Evolutionary conservation across 2,329 filamentous ascomycete genomes (phyloP).

Genomic region (Paraphaeosphaeria sporulosa): DNA sequence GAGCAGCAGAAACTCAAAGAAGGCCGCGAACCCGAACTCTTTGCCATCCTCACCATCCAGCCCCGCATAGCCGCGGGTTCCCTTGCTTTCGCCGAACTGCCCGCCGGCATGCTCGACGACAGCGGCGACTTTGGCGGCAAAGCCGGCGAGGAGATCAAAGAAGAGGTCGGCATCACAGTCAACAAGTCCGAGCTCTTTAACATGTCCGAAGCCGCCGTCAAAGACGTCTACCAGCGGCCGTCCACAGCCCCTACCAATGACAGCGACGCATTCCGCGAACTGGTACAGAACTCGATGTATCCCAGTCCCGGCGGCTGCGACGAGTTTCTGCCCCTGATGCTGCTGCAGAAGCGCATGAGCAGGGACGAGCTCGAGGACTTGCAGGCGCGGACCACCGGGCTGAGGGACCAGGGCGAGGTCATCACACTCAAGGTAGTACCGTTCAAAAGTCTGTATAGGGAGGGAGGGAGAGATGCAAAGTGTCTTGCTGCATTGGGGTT

Average conservation of each 20-base stretch:
- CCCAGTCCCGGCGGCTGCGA: conserved; percentile 64
- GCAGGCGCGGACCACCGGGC: conserved; percentile 62
- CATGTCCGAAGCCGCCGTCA: conserved; percentile 60
- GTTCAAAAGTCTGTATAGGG: conserved; percentile 61
- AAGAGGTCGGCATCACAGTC: conserved; percentile 64
- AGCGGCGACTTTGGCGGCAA: conserved; percentile 60
- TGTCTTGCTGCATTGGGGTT: conserved; percentile 63
- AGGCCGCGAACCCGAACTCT: conserved; percentile 13
- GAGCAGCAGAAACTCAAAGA: conserved; percentile 39
- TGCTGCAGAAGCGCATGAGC: conserved; percentile 62
- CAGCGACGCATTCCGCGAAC: conserved; percentile 2
- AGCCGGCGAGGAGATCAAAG: conserved; percentile 64
- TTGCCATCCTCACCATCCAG: conserved; percentile 64
- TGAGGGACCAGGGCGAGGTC: conserved; percentile 64
- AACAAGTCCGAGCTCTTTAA: conserved; percentile 59
- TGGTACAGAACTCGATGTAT: conserved; percentile 55
- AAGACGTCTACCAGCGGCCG: conserved; percentile 14
- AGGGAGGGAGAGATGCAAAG: conserved; percentile 64
- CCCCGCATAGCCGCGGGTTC: conserved; percentile 65
- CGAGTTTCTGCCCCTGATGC: conserved; percentile 65
- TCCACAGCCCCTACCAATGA: neutral
- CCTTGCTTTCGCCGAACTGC: conserved; percentile 63
- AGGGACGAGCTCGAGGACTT: conserved; percentile 58
- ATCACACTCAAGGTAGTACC: conserved; percentile 65
- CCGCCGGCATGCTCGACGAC: conserved; percentile 68